Evolutionary conservation across 2,329 filamentous ascomycete species (phyloP), one percentile per base, ranked within the genome.

Genomic region (Cercospora beticola): DNA sequence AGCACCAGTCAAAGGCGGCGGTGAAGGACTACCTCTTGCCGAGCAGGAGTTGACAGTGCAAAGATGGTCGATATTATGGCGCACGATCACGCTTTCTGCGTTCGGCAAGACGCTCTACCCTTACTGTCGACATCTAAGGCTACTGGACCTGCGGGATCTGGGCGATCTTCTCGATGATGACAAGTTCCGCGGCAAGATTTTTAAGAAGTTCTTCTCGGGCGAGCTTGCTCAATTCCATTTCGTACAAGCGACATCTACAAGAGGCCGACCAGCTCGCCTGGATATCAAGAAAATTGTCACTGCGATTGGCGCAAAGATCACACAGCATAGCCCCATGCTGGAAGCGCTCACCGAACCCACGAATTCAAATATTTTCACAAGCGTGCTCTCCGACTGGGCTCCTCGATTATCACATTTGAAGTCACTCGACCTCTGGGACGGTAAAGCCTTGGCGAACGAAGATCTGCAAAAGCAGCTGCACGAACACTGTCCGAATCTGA

Each of bases 91-190:
- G 67, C 81, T 88, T 7, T 92, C 90, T 8, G 88, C 88, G 67
- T 79, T 89, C 54, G 86, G 84, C 26, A 79, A 82, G 71, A 91
- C 90, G 0, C 80, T 87, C 18, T 90, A 88, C 70, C 89, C 90
- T 0, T 93, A 93, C 76, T 90, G 87, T 74, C 83, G 86, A 43
- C 92, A 90, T 78, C 86, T 92, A 65, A 87, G 85, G 66, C 82
- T 84, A 28, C 81, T 93, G 43, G 87, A 90, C 71, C 83, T 92
- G 9, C 82, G 87, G 64, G 87, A 90, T 74, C 82, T 92, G 0
- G 79, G 82, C 10, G 80, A 87, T 49, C 81, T 91, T 23, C 81
- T 92, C 2, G 86, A 89, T 65, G 86, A 89, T 66, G 81, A 86
- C 59, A 84, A 85, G 63, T 89, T 90, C 63, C 85, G 83, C 40